Evolutionary conservation across 1,284 basidiomycete genomes (phyloP).

Genomic region (Mycena sp.): DNA sequence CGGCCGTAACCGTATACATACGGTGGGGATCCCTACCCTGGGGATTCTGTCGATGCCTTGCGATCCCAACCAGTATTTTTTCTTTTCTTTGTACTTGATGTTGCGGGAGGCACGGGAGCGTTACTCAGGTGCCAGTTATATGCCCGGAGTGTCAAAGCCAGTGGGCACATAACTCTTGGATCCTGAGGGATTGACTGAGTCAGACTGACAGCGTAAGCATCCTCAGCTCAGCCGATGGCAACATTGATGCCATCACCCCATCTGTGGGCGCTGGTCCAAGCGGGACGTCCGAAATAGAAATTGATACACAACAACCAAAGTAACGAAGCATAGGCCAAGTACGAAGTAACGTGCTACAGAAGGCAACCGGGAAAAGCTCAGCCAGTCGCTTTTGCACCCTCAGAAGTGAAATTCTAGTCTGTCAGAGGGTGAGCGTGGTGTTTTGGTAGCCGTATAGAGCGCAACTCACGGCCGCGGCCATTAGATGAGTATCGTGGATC

Average conservation of each 20-base stretch:
- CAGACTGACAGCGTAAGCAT: too few species aligned
- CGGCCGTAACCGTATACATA: too few species aligned
- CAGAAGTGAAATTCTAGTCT: conserved; percentile 11
- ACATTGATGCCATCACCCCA: too few species aligned
- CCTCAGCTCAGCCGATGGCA: background rate
- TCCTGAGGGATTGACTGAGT: too few species aligned
- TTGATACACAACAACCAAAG: conserved; percentile 16
- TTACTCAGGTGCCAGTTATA: too few species aligned
- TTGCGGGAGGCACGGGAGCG: too few species aligned
- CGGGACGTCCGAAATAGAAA: conserved; percentile 21
- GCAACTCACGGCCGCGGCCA: conserved; percentile 13
- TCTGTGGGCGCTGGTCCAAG: conserved; percentile 16
- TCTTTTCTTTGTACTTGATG: too few species aligned
- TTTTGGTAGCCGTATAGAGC: background rate
- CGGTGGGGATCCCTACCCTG: too few species aligned
- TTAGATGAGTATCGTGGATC: conserved; percentile 22
- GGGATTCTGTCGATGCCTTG: too few species aligned
- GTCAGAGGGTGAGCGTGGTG: background rate
- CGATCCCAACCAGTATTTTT: too few species aligned
- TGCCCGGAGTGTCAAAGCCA: too few species aligned
- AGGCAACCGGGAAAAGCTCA: conserved; percentile 20
- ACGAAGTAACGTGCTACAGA: conserved; percentile 13
- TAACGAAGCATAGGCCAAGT: background rate
- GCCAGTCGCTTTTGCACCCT: conserved; percentile 1
- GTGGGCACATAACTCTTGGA: too few species aligned